Evolutionary conservation across 495 filamentous ascomycete genomes (phyloP).

Genomic region (Pyrenula massariospora): DNA sequence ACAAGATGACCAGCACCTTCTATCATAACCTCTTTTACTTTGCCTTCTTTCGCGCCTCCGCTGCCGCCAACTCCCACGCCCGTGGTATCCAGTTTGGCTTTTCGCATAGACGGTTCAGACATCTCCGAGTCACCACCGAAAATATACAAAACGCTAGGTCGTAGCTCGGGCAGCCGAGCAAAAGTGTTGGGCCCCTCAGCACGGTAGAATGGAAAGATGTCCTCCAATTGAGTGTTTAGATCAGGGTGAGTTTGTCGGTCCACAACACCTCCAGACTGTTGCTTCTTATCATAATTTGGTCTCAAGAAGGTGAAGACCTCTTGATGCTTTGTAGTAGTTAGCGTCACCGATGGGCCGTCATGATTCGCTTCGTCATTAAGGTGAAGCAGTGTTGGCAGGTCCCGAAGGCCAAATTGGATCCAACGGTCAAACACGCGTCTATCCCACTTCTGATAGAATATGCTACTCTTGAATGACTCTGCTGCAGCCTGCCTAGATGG

Average conservation of each 20-base stretch:
- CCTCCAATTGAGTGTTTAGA: conserved; percentile 22
- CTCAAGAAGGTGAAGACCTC: conserved; percentile 51
- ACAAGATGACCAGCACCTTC: conserved; percentile 68
- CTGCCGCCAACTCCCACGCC: conserved; percentile 37
- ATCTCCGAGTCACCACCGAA: conserved; percentile 59
- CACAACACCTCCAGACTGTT: conserved; percentile 19
- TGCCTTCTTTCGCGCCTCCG: conserved; percentile 41
- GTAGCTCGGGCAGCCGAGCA: conserved; percentile 50
- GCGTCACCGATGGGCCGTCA: conserved; percentile 35
- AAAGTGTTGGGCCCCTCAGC: conserved; percentile 57
- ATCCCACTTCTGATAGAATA: conserved; percentile 70
- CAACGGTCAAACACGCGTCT: conserved; percentile 56
- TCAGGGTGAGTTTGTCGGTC: conserved; percentile 37
- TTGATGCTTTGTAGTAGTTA: conserved; percentile 48
- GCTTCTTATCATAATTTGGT: conserved; percentile 34
- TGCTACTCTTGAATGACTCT: conserved; percentile 42
- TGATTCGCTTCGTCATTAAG: conserved; percentile 25
- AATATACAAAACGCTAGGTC: conserved; percentile 74
- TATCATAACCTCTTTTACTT: conserved; percentile 58
- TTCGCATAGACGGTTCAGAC: conserved; percentile 35
- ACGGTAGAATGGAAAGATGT: conserved; percentile 57
- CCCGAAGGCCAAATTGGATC: conserved; percentile 52
- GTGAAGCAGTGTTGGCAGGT: conserved; percentile 47
- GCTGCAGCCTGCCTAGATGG: conserved; percentile 48
- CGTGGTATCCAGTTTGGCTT: conserved; percentile 31